A percentile compares a stretch with the other conserved stretches of the same genome.
phyloP scores from a whole-genome alignment of 768 basidiomycete species.

The Tylopilus sp. region DNA sequence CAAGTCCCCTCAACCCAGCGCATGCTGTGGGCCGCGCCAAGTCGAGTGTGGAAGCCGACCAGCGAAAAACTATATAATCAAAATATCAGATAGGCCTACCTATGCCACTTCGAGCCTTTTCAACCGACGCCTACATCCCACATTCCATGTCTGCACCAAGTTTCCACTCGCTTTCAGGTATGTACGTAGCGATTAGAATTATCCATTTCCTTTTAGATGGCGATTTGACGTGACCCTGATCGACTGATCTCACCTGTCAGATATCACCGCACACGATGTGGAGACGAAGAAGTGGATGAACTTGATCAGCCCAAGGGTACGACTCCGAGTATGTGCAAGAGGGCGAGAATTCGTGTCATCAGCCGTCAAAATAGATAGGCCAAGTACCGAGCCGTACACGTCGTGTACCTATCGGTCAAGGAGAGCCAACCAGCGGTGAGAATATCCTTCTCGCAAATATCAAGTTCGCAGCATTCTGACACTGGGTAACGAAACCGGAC shows the following conservation, averaged over 20 bases:
- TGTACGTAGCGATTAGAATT: neutral
- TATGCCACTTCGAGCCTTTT: neutral
- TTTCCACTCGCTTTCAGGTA: constrained; percentile 4
- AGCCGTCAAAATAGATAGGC: neutral
- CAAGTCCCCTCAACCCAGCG: neutral
- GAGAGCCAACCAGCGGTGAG: neutral
- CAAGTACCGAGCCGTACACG: neutral
- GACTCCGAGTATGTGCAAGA: neutral
- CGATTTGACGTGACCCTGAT: neutral
- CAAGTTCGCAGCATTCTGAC: neutral
- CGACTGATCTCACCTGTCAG: constrained; percentile 2
- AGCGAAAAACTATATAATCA: neutral
- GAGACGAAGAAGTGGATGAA: constrained; percentile 9
- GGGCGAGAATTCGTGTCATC: constrained; percentile 7
- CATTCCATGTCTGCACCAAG: neutral
- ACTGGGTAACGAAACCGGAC: neutral
- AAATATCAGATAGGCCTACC: neutral
- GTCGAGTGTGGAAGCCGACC: neutral
- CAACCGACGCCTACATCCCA: neutral
- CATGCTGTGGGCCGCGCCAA: neutral
- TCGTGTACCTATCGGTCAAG: constrained; percentile 1
- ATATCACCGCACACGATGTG: constrained; percentile 10
- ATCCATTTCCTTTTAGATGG: neutral
- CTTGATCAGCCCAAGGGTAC: constrained; percentile 5
- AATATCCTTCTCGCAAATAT: neutral